Base-by-base conservation (phyloP, 768 basidiomycete genomes). In the Coprinellus micaceus region DNA sequence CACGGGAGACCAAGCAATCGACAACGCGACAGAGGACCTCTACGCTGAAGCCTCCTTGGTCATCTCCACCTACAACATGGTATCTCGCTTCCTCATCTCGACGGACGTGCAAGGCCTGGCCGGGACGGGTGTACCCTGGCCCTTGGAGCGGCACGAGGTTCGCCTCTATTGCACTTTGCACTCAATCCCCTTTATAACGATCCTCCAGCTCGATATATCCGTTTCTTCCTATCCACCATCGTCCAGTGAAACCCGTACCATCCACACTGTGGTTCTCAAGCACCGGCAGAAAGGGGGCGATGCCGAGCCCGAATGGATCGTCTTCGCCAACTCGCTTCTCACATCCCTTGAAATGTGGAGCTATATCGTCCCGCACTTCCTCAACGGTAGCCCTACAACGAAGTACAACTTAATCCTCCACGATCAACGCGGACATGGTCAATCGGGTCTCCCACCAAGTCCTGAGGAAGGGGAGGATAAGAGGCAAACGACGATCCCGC, bases 41-140 rank as follows among this genome's bases (percentile, higher is more conserved):
- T 72, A 84, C 37, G 79, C 82, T 36, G 85, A 88, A 63, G 80
- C 77, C 19, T 74, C 77, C 0, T 74, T 80, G 52, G 72, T 80
- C 1, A 78, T 79, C 0, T 80, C 80, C 4, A 69, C 74, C 0
- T 88, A 88, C 67, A 86, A 86, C 69, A 82, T 86, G 81, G 85
- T 88, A 6, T 85, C 84, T 19, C 75, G 86, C n/a, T 80, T 86
- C 60, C 71, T 88, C 28, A 70, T 85, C 12, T 76, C 83, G 0
- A 74, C 82, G 12, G 84, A 88, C 60, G 81, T 88, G 1, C 81
- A 76, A 51, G 83, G 84, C 9, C 67, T 76, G 59, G 74, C 77
- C 0, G 75, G 80, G 43, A 64, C 68, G 19, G 62, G 66, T 12
- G 77, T 81, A 4, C 78, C 81, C 9, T 82, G 80, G 80, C 80